phyloP scores from a whole-genome alignment of 2,329 filamentous ascomycete species.

The Emmonsia crescens region DNA sequence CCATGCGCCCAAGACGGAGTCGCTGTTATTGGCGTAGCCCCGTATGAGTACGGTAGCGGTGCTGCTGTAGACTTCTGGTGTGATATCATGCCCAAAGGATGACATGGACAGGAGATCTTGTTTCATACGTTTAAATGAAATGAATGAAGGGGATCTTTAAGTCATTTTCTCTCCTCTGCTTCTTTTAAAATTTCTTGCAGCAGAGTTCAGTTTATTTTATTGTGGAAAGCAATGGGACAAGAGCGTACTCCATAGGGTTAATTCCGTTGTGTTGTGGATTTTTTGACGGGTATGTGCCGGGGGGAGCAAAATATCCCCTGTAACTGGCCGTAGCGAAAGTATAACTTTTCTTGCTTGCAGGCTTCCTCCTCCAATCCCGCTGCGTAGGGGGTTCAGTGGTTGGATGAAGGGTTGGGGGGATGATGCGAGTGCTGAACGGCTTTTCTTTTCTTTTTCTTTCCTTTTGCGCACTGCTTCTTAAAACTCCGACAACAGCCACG shows the following conservation, averaged over 20 bases:
- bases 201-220: not conserved
- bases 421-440: conserved; percentile 1
- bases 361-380: not conserved
- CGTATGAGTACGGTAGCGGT: not conserved
- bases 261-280: not conserved
- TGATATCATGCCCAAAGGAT: not conserved
- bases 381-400: not conserved
- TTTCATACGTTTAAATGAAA: not conserved
- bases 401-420: not conserved
- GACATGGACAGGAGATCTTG: not conserved
- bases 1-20: not conserved
- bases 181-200: not conserved
- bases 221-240: no score
- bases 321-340: not conserved
- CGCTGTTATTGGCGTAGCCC: not conserved
- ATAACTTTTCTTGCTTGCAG: not conserved
- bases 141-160: not conserved
- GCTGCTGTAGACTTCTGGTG: not conserved
- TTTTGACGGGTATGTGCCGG: not conserved
- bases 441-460: not conserved
- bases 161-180: not conserved
- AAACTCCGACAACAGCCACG: no score
- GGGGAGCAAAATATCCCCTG: not conserved
- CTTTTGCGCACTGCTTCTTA: no score
- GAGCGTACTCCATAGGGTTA: not conserved